phyloP scores from a whole-genome alignment of 2,329 filamentous ascomycete genomes.

The Cordyceps cateniannulata region DNA sequence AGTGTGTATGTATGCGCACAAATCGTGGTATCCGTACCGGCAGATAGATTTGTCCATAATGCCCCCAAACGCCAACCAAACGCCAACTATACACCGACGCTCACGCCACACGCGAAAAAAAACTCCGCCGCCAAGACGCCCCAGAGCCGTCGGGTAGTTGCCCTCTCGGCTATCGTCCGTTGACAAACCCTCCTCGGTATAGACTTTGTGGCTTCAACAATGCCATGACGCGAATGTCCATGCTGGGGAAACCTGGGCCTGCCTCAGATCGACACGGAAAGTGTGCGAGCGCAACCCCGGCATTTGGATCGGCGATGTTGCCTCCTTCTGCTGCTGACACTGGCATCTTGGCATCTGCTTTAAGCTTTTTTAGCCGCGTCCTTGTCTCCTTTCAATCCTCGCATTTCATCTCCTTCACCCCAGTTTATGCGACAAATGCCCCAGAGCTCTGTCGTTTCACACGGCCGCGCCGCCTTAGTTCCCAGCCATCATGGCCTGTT shows the following conservation, averaged over 20 bases:
- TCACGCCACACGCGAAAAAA: background rate
- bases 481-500: background rate
- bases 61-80: background rate
- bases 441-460: background rate
- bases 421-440: background rate
- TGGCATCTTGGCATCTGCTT: background rate
- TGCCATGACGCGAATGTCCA: background rate
- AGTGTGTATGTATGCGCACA: background rate
- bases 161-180: slow-evolving; percentile 8
- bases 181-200: background rate
- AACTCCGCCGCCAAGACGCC: background rate
- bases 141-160: background rate
- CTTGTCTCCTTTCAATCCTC: background rate
- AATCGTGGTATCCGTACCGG: slow-evolving; percentile 2
- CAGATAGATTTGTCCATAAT: background rate
- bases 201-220: background rate
- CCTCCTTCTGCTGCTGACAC: background rate
- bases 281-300: slow-evolving; percentile 3
- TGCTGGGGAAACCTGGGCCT: background rate
- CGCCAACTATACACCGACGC: background rate
- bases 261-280: slow-evolving; percentile 5
- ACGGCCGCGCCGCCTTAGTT: background rate
- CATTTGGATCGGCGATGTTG: background rate
- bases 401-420: background rate
- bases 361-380: background rate